Conservation (phyloP, 345 rosid genomes). For the Lenwebbia sp. region DNA sequence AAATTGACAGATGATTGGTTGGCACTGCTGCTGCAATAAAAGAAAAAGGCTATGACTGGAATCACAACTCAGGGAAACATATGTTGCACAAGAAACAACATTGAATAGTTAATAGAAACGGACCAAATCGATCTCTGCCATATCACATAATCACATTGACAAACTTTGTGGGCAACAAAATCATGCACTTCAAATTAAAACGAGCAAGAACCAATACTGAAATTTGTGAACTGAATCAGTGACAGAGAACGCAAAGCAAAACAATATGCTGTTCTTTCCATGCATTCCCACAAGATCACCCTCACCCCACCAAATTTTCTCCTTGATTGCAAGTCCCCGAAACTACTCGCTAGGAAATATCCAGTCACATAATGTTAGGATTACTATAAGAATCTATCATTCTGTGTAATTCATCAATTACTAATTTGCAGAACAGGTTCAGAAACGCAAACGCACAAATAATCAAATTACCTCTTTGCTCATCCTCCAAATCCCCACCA, state of each 20-base stretch:
- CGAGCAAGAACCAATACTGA: not conserved
- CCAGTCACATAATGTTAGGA: not conserved
- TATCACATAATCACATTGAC: not conserved
- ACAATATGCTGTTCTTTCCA: not conserved
- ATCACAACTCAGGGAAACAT: not conserved
- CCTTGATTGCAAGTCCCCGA: not conserved
- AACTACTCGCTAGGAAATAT: not conserved
- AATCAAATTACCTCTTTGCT: slow-evolving; percentile 7
- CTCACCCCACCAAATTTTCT: not conserved
- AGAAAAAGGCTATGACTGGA: not conserved
- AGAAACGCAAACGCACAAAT: not conserved
- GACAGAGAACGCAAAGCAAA: not conserved
- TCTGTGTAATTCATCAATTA: not conserved
- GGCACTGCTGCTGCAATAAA: not conserved
- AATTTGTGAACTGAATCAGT: not conserved
- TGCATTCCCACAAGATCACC: not conserved
- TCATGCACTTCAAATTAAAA: not conserved
- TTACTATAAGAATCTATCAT: not conserved
- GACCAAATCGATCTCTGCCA: not conserved
- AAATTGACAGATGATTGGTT: not conserved
- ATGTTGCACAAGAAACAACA: not conserved
- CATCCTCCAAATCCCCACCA: not conserved
- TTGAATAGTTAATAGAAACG: not conserved
- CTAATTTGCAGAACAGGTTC: not conserved
- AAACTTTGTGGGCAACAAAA: not conserved